Base-by-base conservation (phyloP, 257 asterid species). In the Solanum peruvianum region DNA sequence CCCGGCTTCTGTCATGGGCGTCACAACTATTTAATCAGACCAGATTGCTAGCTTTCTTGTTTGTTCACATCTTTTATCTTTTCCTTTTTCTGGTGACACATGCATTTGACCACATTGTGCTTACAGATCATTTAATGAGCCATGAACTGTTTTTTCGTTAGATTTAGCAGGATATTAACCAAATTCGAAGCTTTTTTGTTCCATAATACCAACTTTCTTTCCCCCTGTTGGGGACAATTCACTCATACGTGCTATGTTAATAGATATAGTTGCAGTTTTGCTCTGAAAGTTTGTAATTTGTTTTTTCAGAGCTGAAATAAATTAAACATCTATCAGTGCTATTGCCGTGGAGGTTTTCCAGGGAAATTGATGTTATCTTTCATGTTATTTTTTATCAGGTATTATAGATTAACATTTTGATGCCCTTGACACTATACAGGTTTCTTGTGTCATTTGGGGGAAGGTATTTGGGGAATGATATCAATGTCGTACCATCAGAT, bases 391-490 rank as follows among this genome's bases (percentile, higher is more conserved):
- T 80, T 47, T 4, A 47, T 29, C 85, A 47, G 42, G 20, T 18
- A 12, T 66, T 47, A 47, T 80, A 29, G 29, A 80, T 29, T 80
- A 18, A 80, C 67, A 80, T 69, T 27, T 37, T 82, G 67, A 25
- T 88, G 60, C 62, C 62, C 86, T 73, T 91, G 87, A 81, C 93
- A 95, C 86, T 73, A 90, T 86, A 81, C 93, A 95, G 99, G 95
- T 94, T 94, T 88, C 94, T 96, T 88, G 85, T 96, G 82, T 96
- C 99, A 56, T 94, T 97, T 91, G 91, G 94, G 37, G 99, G 99
- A 62, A 91, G 87, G 85, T 97, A 97, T 92, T 88, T 94, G 33
- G 88, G 94, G 73, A 90, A 91, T 87, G 90, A 93, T 82, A 88
- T 88, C 90, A 72, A 87, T 71, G 91, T 94, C 87, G 87, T 94